These are phyloP conservation scores for Sporothrix globosa DNA, from an alignment of 2,329 filamentous ascomycete genomes.

Conservation along the genomic window DNA sequence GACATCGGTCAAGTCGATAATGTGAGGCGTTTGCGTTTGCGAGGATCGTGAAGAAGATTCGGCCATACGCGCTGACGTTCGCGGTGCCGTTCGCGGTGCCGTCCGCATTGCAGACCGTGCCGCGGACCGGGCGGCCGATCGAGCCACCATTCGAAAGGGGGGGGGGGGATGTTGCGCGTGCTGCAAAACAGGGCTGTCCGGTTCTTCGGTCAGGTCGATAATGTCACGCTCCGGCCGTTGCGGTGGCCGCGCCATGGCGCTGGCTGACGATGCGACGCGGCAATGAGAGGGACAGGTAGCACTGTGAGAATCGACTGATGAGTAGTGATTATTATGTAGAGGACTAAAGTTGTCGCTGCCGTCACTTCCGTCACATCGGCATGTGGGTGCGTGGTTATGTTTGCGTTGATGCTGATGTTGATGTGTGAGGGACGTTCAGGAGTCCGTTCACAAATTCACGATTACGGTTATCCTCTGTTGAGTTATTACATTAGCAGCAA, in stretches of 20 bases:
- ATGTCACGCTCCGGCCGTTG: constrained; percentile 36
- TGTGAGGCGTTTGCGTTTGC: not conserved
- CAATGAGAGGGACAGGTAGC: no score
- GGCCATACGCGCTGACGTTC: not conserved
- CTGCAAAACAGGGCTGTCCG: constrained; percentile 49
- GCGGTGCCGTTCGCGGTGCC: not conserved
- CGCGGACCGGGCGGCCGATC: not conserved
- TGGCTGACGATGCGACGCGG: not conserved
- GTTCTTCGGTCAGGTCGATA: constrained; percentile 57
- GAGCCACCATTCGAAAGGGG: not conserved
- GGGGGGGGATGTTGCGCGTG: not conserved
- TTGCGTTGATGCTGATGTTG: not conserved
- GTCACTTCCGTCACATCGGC: not conserved
- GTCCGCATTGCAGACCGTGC: not conserved
- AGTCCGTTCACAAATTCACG: not conserved
- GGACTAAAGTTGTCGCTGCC: not conserved
- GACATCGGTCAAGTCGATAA: constrained; percentile 29
- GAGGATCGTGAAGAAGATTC: not conserved
- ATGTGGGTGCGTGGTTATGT: no score
- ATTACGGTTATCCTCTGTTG: not conserved
- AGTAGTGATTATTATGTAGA: no score
- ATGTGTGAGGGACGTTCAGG: not conserved
- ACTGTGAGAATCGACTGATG: not conserved
- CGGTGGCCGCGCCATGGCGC: not conserved
- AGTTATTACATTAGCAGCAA: not conserved